Evolutionary conservation across 2,329 filamentous ascomycete genomes (phyloP).

Genomic region (Stagonosporopsis chrysanthemi): DNA sequence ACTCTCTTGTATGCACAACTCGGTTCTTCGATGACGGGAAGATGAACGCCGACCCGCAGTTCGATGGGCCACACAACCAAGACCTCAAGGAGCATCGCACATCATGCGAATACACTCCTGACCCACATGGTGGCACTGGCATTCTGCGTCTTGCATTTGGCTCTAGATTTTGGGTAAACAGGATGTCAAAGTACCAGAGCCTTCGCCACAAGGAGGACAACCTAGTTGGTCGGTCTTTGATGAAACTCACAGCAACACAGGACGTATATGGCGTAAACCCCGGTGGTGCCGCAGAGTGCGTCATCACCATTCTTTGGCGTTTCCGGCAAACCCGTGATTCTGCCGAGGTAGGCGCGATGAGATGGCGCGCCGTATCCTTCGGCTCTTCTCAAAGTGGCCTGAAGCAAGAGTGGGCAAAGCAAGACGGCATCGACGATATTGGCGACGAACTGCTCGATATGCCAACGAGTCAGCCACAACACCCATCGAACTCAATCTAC

Average conservation of each 20-base stretch:
- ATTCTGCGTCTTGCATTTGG: slow-evolving; percentile 49
- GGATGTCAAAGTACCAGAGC: slow-evolving; percentile 41
- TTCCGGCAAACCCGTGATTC: slow-evolving; percentile 42
- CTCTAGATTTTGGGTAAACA: slow-evolving; percentile 54
- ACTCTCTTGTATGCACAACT: slow-evolving; percentile 43
- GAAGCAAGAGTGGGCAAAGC: slow-evolving; percentile 28
- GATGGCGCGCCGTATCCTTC: slow-evolving; percentile 46
- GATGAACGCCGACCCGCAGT: slow-evolving; percentile 31
- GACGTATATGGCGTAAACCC: slow-evolving; percentile 50
- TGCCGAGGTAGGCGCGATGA: slow-evolving; percentile 41
- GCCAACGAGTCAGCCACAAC: background rate
- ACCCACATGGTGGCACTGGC: slow-evolving; percentile 26
- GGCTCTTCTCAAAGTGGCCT: slow-evolving; percentile 1
- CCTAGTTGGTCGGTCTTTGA: slow-evolving; percentile 42
- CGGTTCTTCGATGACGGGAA: slow-evolving; percentile 45
- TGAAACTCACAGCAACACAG: slow-evolving; percentile 52
- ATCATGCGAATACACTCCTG: slow-evolving; percentile 29
- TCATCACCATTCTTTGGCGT: slow-evolving; percentile 51
- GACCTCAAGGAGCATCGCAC: slow-evolving; percentile 35
- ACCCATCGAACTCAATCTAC: slow-evolving; percentile 22
- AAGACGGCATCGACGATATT: slow-evolving; percentile 23
- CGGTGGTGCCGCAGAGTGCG: slow-evolving; percentile 32
- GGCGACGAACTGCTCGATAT: slow-evolving; percentile 8
- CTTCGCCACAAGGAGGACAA: slow-evolving; percentile 31
- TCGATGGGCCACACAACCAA: slow-evolving; percentile 29